Evolutionary conservation across 257 asterid genomes (phyloP).

Genomic region (Fraxinus quadrangulata): DNA sequence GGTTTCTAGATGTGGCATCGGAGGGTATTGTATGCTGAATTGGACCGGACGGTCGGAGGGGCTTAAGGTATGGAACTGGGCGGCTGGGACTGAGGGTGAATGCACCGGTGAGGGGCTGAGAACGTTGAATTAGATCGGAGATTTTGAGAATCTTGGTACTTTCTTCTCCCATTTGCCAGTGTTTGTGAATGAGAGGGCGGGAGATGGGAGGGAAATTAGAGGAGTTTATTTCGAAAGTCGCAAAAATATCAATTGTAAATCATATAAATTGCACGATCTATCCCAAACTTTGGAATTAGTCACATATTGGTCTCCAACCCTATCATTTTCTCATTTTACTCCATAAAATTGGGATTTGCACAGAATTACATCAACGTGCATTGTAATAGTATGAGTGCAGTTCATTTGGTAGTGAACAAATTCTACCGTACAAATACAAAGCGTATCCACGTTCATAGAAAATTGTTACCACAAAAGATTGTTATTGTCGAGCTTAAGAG

Average conservation of each 20-base stretch:
- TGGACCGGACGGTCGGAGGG: conserved; percentile 22
- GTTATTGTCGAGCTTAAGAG: no score
- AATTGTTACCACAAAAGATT: no score
- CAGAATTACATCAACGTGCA: neutral
- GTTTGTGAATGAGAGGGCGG: neutral
- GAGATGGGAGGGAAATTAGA: neutral
- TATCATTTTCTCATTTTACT: neutral
- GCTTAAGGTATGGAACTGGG: conserved; percentile 18
- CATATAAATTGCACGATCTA: neutral
- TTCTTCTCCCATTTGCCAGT: conserved; percentile 45
- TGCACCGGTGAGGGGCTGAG: conserved; percentile 56
- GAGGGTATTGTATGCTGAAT: conserved; percentile 24
- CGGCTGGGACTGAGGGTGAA: conserved; percentile 40
- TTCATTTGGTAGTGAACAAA: no score
- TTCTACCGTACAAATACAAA: no score
- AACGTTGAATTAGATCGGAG: conserved; percentile 54
- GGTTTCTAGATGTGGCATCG: conserved; percentile 26
- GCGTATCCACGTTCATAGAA: no score
- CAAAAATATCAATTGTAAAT: neutral
- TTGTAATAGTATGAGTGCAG: neutral
- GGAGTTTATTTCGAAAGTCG: neutral
- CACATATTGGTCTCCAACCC: neutral
- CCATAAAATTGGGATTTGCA: neutral
- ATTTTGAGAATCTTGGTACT: conserved; percentile 33
- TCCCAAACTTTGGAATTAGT: neutral